Evolutionary conservation across 2,329 filamentous ascomycete species (phyloP).

Genomic region (Claviceps cyperi): DNA sequence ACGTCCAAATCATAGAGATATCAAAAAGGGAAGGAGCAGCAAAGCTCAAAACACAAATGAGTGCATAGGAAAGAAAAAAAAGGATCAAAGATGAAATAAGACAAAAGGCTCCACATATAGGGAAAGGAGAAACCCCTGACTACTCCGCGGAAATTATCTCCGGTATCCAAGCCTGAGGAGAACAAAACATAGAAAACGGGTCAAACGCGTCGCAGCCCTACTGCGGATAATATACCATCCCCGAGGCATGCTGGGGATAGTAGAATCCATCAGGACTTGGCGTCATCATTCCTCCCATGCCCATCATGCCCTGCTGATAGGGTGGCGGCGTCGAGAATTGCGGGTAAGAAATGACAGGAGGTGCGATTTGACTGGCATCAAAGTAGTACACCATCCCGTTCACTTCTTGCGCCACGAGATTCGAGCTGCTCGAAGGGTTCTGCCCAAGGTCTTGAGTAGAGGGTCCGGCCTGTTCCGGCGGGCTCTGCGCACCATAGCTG

Average conservation of each 20-base stretch:
- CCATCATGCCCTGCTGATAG: conserved; percentile 44
- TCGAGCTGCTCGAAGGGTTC: conserved; percentile 19
- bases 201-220: conserved; percentile 23
- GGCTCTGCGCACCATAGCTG: conserved; percentile 28
- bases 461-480: conserved; percentile 19
- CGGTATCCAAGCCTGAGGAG: conserved; percentile 13
- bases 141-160: conserved; percentile 18
- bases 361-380: conserved; percentile 57
- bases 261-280: conserved; percentile 56
- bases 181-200: conserved; percentile 10
- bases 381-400: conserved; percentile 97
- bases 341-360: conserved; percentile 32
- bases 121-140: not conserved
- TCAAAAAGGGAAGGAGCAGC: not conserved
- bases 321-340: conserved; percentile 33
- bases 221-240: conserved; percentile 48
- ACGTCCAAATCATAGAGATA: not conserved
- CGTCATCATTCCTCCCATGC: conserved; percentile 72
- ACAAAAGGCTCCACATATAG: conserved; percentile 5
- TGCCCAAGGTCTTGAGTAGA: conserved; percentile 18
- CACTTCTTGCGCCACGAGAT: conserved; percentile 65
- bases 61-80: not conserved
- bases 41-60: not conserved
- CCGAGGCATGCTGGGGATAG: conserved; percentile 40
- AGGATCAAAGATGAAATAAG: not conserved